phyloP scores from a whole-genome alignment of 352 stramenopile genomes.

The Halophytophthora polymorphica region DNA sequence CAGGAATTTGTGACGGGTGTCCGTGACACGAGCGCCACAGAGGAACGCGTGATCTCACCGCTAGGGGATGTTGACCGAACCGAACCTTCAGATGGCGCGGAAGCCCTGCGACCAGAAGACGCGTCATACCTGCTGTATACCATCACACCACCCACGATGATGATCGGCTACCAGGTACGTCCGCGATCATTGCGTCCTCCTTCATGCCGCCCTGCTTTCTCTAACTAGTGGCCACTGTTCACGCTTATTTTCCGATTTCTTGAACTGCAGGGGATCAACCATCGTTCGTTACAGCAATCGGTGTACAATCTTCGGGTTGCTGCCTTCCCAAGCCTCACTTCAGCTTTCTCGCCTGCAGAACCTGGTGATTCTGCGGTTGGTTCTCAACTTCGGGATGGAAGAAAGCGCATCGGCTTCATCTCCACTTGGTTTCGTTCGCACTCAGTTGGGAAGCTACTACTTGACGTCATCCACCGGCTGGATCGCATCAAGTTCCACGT shows the following conservation, averaged over 20 bases:
- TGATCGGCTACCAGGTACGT: constrained; percentile 60
- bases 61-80: constrained; percentile 6
- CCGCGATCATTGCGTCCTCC: not conserved
- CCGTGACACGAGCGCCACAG: not conserved
- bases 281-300: constrained; percentile 28
- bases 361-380: not conserved
- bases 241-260: not conserved
- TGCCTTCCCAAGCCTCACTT: constrained; percentile 34
- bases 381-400: not conserved
- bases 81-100: not conserved
- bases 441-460: constrained; percentile 62
- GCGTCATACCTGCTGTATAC: constrained; percentile 48
- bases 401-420: constrained; percentile 45
- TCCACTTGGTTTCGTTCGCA: constrained; percentile 66
- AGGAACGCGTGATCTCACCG: constrained; percentile 21
- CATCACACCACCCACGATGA: constrained; percentile 65
- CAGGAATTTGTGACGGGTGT: constrained; percentile 2
- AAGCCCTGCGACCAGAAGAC: constrained; percentile 25
- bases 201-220: not conserved
- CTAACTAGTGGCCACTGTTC: constrained; percentile 1
- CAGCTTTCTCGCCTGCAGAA: constrained; percentile 10
- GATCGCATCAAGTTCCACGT: constrained; percentile 54
- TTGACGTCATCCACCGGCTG: constrained; percentile 47
- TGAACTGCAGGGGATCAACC: constrained; percentile 26
- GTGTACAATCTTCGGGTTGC: constrained; percentile 29